Percentiles rank a stretch among this genome's conserved stretches.
phyloP scores from a whole-genome alignment of 371 early-diverging fungal species.

The Apophysomyces trapeziformis region DNA sequence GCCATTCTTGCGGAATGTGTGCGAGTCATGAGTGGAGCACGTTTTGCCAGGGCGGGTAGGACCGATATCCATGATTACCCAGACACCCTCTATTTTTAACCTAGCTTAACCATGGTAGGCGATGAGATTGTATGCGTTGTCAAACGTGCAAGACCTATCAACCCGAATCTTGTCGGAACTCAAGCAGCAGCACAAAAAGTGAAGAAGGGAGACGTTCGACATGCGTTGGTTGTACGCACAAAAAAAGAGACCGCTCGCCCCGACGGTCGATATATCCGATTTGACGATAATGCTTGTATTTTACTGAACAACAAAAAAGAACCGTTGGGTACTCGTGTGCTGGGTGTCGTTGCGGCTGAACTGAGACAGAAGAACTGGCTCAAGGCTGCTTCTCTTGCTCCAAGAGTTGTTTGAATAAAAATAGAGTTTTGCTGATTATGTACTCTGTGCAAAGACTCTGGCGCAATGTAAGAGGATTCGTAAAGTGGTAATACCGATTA shows the following conservation, averaged over 20 bases:
- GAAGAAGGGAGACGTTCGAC: constrained; percentile 94
- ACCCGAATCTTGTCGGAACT: constrained; percentile 52
- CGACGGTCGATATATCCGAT: constrained; percentile 92
- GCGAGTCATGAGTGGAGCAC: constrained; percentile 86
- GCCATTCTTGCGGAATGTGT: constrained; percentile 96
- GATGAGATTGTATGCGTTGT: constrained; percentile 97
- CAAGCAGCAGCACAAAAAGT: constrained; percentile 75
- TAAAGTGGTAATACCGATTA: too few species aligned
- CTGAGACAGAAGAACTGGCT: constrained; percentile 93
- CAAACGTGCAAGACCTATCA: constrained; percentile 88
- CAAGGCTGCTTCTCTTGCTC: constrained; percentile 93
- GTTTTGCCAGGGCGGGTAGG: constrained; percentile 74
- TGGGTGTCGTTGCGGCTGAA: constrained; percentile 92
- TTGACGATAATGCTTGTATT: constrained; percentile 98
- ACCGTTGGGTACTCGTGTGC: constrained; percentile 92
- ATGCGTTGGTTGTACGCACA: constrained; percentile 93
- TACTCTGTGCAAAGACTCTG: neutral
- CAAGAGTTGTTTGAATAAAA: constrained; percentile 79
- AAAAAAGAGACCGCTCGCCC: constrained; percentile 89
- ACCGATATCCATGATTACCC: neutral
- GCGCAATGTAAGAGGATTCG: too few species aligned
- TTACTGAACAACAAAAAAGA: constrained; percentile 93
- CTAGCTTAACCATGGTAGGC: constrained; percentile 53
- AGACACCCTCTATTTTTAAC: neutral
- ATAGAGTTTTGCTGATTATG: constrained; percentile 14